Conservation (phyloP, 768 basidiomycete genomes). For the Suillus variegatus region DNA sequence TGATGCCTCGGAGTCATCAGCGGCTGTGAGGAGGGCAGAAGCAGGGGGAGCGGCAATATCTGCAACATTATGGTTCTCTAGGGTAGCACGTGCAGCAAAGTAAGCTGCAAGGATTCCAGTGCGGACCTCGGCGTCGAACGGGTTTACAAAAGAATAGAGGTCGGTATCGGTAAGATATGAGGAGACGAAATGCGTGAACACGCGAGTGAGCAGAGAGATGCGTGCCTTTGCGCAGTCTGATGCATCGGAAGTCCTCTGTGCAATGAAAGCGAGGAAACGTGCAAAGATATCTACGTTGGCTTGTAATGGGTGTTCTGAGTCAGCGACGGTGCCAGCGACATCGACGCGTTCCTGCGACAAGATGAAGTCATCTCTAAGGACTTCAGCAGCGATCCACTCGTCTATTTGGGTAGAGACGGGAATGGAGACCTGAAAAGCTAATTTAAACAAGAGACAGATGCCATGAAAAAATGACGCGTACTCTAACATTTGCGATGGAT, state of each 20-base stretch:
- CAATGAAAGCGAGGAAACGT: conserved; percentile 79
- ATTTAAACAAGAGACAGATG: conserved; percentile 9
- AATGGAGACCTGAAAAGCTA: conserved; percentile 65
- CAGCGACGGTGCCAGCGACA: conserved; percentile 51
- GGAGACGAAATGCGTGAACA: conserved; percentile 76
- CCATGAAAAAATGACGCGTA: conserved; percentile 23
- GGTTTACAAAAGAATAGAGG: conserved; percentile 78
- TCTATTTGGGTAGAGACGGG: conserved; percentile 80
- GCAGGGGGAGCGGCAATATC: conserved; percentile 60
- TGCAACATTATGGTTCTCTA: conserved; percentile 56
- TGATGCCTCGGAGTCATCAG: conserved; percentile 60
- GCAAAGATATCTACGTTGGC: conserved; percentile 78
- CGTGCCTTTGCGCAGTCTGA: conserved; percentile 52
- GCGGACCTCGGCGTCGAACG: conserved; percentile 75
- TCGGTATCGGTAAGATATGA: conserved; percentile 73
- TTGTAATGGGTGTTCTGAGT: conserved; percentile 58
- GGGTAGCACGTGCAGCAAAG: conserved; percentile 71
- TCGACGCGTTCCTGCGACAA: conserved; percentile 62
- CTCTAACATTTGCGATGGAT: conserved; percentile 34
- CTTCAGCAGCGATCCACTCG: conserved; percentile 92
- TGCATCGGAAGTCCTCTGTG: conserved; percentile 60
- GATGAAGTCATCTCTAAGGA: conserved; percentile 86
- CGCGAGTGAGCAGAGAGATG: conserved; percentile 68
- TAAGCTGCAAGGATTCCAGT: conserved; percentile 77
- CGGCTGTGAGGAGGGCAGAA: conserved; percentile 71